Percentiles rank a stretch among this genome's conserved stretches.
These are phyloP conservation scores for Apiotrichum gracile DNA, from an alignment of 1,284 basidiomycete species.

Conservation along the genomic window DNA sequence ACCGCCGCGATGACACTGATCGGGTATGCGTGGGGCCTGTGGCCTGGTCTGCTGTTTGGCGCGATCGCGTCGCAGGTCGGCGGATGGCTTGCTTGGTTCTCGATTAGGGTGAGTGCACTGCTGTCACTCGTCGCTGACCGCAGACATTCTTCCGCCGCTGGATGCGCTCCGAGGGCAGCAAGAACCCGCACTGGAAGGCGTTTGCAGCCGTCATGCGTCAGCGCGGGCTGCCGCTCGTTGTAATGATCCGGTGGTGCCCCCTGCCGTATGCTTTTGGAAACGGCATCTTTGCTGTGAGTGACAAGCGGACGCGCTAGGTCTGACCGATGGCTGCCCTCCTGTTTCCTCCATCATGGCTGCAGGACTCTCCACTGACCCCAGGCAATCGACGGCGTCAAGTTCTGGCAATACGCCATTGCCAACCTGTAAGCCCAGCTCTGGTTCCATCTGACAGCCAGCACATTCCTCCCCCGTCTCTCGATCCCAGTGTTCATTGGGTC, in stretches of 20 bases:
- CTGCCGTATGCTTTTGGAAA: slow-evolving; percentile 45
- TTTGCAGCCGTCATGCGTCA: slow-evolving; percentile 44
- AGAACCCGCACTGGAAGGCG: slow-evolving; percentile 44
- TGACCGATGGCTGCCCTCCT: too few relatives aligned
- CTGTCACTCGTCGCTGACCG: neutral
- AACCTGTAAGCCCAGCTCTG: slow-evolving; percentile 25
- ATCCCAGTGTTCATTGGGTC: slow-evolving; percentile 47
- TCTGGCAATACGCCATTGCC: slow-evolving; percentile 43
- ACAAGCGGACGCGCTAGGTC: too few relatives aligned
- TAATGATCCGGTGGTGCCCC: slow-evolving; percentile 47
- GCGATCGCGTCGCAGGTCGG: slow-evolving; percentile 33
- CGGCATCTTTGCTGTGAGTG: slow-evolving; percentile 44
- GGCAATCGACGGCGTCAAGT: slow-evolving; percentile 44
- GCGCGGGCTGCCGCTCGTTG: slow-evolving; percentile 39
- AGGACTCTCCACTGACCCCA: slow-evolving; percentile 15
- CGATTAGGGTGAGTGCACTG: slow-evolving; percentile 30
- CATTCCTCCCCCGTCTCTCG: slow-evolving; percentile 34
- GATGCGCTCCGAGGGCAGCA: slow-evolving; percentile 30
- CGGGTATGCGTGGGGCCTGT: slow-evolving; percentile 44
- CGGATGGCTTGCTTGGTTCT: slow-evolving; percentile 36
- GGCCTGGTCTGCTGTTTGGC: slow-evolving; percentile 39
- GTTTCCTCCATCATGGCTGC: too few relatives aligned
- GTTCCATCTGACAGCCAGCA: slow-evolving; percentile 14
- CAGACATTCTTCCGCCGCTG: slow-evolving; percentile 43
- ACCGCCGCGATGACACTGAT: slow-evolving; percentile 41